These are phyloP conservation scores for Aspergillus sergii DNA, from an alignment of 2,329 filamentous ascomycete species.

Conservation along the genomic window DNA sequence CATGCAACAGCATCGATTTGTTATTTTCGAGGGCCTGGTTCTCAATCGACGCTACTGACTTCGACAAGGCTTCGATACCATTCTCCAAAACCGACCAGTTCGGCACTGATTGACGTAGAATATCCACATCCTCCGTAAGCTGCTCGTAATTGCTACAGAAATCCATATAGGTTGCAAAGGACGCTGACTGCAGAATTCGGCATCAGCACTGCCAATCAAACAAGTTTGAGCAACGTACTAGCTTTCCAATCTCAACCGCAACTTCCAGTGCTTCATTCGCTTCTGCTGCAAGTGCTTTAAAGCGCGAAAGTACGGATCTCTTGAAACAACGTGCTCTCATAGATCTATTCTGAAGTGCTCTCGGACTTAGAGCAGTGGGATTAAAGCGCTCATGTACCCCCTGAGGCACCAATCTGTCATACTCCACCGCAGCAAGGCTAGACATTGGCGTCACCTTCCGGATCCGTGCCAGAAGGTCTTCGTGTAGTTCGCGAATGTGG, in stretches of 20 bases:
- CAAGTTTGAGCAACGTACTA: slow-evolving; percentile 41
- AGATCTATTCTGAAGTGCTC: slow-evolving; percentile 29
- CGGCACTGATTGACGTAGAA: slow-evolving; percentile 67
- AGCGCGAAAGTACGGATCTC: slow-evolving; percentile 28
- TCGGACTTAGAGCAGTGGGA: slow-evolving; percentile 49
- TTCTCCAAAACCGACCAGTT: slow-evolving; percentile 80
- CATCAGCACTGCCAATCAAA: slow-evolving; percentile 40
- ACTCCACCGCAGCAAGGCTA: slow-evolving; percentile 19
- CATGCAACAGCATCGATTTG: slow-evolving; percentile 79
- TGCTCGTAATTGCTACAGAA: slow-evolving; percentile 89
- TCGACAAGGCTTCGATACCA: slow-evolving; percentile 81
- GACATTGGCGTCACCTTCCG: slow-evolving; percentile 71
- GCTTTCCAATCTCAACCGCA: slow-evolving; percentile 55
- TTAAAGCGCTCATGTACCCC: slow-evolving; percentile 51
- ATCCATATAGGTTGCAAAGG: slow-evolving; percentile 86
- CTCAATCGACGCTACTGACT: slow-evolving; percentile 71
- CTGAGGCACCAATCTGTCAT: slow-evolving; percentile 25
- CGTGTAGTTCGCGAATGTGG: slow-evolving; percentile 80
- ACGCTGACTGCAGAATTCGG: slow-evolving; percentile 65
- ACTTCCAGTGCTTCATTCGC: slow-evolving; percentile 58
- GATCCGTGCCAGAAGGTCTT: slow-evolving; percentile 75
- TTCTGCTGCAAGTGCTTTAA: slow-evolving; percentile 49
- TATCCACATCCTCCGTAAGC: slow-evolving; percentile 75
- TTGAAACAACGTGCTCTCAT: slow-evolving; percentile 33
- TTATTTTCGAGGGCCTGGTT: slow-evolving; percentile 63